Base-by-base conservation (phyloP, 192 early-diverging fungal species). In the Chytriomyces sp. region DNA sequence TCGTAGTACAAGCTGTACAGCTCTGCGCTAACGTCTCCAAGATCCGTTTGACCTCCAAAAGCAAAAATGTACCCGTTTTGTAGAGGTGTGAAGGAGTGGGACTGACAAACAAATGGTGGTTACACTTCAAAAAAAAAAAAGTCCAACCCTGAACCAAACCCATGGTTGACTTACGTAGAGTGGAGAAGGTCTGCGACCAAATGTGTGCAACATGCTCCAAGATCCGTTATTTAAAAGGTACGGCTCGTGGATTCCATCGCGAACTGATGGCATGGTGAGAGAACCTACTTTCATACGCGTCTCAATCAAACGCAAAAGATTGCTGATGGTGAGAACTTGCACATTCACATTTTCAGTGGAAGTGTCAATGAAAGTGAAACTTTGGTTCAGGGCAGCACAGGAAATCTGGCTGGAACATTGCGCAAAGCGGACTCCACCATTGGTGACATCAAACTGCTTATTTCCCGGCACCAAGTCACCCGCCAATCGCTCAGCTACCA, bases 361-460 rank as follows among this genome's bases (percentile, higher is more conserved):
- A 7, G 61, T 23, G 24, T 47, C 72, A 11, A 61, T 9, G 23
- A 63, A 62, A 24, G 53, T 61, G 26, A 74, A 35, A 16, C 6
- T 44, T 20, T 23, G 26, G 16, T 23, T n/a, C 28, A 44, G 5
- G 11, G 20, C 13, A 45, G 16, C 23, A 44, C 72, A 74, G 20
- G 72, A 13, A 7, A 6, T 20, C 28, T 18, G 13, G 23, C 59
- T 61, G 20, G 57, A 62, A 44, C 72, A 74, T 8, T 60, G 35
- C 13, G 72, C 43, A 10, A 74, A 23, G 9, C 72, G 35, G n/a
- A 74, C 44, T 2, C 72, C 72, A 20, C 61, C 61, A 47, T 74
- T 74, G 5, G 72, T 63, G 13, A 63, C 26, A 35, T 74, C 72
- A 24, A 74, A 46, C 11, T 18, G 8, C 45, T 74, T 74, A 61